These are phyloP conservation scores for Lentinula aciculospora DNA, from an alignment of 768 basidiomycete genomes.

Conservation along the genomic window DNA sequence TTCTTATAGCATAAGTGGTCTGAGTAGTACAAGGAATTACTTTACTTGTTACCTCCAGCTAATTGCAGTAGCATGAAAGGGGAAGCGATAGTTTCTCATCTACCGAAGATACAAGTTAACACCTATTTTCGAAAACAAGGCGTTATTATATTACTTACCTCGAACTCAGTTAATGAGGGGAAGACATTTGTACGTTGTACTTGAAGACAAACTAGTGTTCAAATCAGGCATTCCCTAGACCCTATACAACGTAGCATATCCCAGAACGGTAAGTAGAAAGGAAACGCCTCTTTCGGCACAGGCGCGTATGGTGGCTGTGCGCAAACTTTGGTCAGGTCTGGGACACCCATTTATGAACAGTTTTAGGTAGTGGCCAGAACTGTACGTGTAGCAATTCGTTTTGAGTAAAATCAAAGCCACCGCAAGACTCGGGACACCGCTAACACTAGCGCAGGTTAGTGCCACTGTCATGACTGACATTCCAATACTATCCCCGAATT, in stretches of 20 bases:
- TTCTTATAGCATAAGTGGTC: neutral
- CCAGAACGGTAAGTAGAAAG: constrained; percentile 1
- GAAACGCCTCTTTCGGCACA: neutral
- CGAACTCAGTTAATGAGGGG: neutral
- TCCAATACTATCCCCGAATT: no score
- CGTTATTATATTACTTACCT: neutral
- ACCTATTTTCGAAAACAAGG: constrained; percentile 4
- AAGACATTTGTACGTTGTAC: neutral
- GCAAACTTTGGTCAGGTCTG: no score
- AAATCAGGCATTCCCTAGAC: neutral
- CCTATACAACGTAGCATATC: neutral
- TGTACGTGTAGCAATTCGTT: no score
- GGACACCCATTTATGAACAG: no score
- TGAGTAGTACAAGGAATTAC: neutral
- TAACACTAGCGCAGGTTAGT: no score
- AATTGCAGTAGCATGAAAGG: neutral
- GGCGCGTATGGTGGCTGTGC: neutral
- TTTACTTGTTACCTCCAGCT: neutral
- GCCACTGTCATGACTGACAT: no score
- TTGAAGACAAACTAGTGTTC: neutral
- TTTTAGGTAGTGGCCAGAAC: no score
- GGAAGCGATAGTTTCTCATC: neutral
- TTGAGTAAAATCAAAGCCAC: no score
- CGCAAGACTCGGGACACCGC: no score
- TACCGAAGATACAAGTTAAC: neutral